Conservation (phyloP, 225 moss, liverwort and hornwort species). For the Thuidium tamariscinum region DNA sequence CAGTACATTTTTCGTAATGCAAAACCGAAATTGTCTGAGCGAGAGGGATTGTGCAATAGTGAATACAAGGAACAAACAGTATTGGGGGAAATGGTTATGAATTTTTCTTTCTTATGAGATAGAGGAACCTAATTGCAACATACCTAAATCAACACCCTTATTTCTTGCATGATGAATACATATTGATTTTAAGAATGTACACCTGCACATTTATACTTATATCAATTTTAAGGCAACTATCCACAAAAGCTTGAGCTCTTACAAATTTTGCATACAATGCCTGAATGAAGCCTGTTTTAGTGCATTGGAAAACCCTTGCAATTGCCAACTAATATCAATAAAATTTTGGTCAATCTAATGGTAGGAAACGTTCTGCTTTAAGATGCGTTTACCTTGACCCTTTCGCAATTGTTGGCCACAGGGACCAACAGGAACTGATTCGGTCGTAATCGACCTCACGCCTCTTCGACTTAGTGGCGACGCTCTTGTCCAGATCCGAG, state of each 20-base stretch:
- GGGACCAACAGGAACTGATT: slow-evolving; percentile 35
- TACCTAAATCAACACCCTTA: neutral
- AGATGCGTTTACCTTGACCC: neutral
- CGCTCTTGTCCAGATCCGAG: slow-evolving; percentile 3
- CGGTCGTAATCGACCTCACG: slow-evolving; percentile 33
- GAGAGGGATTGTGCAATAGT: neutral
- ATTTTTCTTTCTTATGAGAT: neutral
- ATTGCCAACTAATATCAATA: no score
- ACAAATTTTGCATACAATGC: neutral
- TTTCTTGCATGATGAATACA: no score
- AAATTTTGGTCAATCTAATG: neutral
- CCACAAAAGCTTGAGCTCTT: neutral
- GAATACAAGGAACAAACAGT: neutral
- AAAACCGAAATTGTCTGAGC: neutral
- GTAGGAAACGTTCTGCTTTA: neutral
- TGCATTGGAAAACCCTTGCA: neutral
- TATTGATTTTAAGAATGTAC: neutral
- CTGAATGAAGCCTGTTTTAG: neutral
- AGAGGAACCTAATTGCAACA: neutral
- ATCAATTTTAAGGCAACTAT: neutral
- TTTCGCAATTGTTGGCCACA: neutral
- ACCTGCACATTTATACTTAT: neutral
- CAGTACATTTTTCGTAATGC: neutral
- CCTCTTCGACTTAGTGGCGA: slow-evolving; percentile 34
- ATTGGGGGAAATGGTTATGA: neutral